Percentiles rank a stretch among this genome's conserved stretches.
Evolutionary conservation across 2,329 filamentous ascomycete genomes (phyloP).

Genomic region (Gremmenia infestans): DNA sequence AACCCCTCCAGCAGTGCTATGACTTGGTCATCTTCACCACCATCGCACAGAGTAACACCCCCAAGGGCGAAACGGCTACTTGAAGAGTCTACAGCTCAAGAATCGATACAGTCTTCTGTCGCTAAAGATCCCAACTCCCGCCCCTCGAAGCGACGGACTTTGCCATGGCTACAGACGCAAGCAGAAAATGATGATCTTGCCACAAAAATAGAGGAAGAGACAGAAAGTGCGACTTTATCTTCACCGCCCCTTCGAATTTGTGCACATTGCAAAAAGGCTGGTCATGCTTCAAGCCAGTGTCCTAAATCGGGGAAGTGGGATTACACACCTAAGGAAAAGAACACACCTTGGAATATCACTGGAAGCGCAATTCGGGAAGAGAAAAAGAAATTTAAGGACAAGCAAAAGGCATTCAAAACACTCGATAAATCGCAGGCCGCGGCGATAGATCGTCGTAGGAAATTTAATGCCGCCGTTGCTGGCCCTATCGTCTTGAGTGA

Average conservation of each 20-base stretch:
- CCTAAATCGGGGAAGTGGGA: slow-evolving; percentile 13
- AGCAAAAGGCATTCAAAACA: slow-evolving; percentile 44
- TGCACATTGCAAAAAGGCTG: slow-evolving; percentile 16
- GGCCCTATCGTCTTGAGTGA: slow-evolving; percentile 55
- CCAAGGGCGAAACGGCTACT: slow-evolving; percentile 14
- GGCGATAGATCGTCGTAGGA: slow-evolving; percentile 40
- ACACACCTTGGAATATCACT: slow-evolving; percentile 65
- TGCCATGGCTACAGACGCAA: slow-evolving; percentile 28
- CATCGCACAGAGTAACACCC: slow-evolving; percentile 37
- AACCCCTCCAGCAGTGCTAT: slow-evolving; percentile 27
- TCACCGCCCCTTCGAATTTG: slow-evolving; percentile 15
- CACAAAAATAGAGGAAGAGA: slow-evolving; percentile 16
- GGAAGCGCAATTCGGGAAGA: slow-evolving; percentile 74
- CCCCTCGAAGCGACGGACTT: slow-evolving; percentile 35
- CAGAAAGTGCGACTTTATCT: slow-evolving; percentile 10
- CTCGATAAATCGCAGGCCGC: slow-evolving; percentile 40
- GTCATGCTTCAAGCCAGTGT: slow-evolving; percentile 18
- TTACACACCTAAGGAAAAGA: slow-evolving; percentile 27
- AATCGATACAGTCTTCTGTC: slow-evolving; percentile 4
- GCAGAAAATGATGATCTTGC: slow-evolving; percentile 29
- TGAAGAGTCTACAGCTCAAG: slow-evolving; percentile 6
- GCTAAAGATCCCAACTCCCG: slow-evolving; percentile 21
- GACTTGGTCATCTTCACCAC: slow-evolving; percentile 42
- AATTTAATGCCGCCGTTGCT: slow-evolving; percentile 34
- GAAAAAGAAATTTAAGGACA: slow-evolving; percentile 67